Base-by-base conservation (phyloP, 129 eudicot genomes). In the Pseudognaphalium luteoalbum region DNA sequence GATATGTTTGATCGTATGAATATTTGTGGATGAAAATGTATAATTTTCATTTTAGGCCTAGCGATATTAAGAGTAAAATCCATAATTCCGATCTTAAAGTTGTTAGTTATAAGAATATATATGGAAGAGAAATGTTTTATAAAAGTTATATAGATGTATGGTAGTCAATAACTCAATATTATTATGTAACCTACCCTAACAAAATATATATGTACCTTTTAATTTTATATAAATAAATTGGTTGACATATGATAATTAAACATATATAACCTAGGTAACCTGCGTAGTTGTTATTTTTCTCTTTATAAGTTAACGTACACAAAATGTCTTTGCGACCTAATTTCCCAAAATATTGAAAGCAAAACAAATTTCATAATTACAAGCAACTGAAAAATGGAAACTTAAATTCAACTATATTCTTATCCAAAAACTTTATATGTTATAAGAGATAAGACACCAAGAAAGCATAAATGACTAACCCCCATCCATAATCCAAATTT, bases 311-410 rank as follows among this genome's bases (percentile, higher is more conserved):
- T 58, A 15, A 59, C 81, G 50, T 56, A 41, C 32, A 60, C 51
- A 68, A 76, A 37, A 28, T 42, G 57, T 68, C 14, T n/a, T 68
- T 41, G 29, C 14, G 17, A 39, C 42, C 69, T 37, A 19, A 30
- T 77, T 77, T 68, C 81, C 70, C 56, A 21, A 52, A 34, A 54
- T 51, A 54, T 54, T 47, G 28, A 21, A 76, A 52, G 20, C 63
- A 54, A 37, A 68, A 76, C 74, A 57, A 64, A 10, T 41, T 21
- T 77, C 19, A 58, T 57, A 11, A 69, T 19, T 57, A 60, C 60
- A 78, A 59, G 76, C 35, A 29, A 69, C 58, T 61, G 70, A 77
- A 41, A 69, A 17, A n/a, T 37, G 66, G 33, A 33, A 47, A 39
- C 29, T 59, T 12, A n/a, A 42, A 62, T 47, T 47, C 47, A 54